phyloP scores from a whole-genome alignment of 306 rosid genomes.

The Vigna radiata region DNA sequence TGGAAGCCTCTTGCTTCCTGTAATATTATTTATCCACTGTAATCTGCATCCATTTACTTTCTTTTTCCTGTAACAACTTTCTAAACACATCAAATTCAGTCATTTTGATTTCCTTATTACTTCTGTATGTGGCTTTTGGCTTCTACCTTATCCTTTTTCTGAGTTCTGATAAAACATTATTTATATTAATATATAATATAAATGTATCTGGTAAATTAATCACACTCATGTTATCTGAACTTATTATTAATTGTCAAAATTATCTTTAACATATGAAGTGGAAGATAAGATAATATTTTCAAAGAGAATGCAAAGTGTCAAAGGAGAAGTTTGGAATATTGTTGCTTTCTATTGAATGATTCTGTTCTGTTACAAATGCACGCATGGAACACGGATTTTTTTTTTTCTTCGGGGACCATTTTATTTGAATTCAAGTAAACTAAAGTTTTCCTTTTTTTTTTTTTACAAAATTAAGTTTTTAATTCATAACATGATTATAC shows the following conservation, averaged over 20 bases:
- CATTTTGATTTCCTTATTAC: not conserved
- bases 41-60: constrained; percentile 47
- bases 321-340: constrained; percentile 21
- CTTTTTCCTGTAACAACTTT: constrained; percentile 52
- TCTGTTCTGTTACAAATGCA: constrained; percentile 11
- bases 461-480: too few species aligned
- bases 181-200: too few species aligned
- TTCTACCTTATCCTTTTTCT: too few species aligned
- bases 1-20: constrained; percentile 71
- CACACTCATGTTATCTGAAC: too few species aligned
- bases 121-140: not conserved
- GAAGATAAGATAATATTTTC: not conserved
- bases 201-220: too few species aligned
- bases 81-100: constrained; percentile 17
- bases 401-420: too few species aligned
- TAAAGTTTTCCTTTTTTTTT: too few species aligned
- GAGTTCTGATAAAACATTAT: not conserved
- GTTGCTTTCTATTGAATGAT: constrained; percentile 26
- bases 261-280: not conserved
- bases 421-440: too few species aligned
- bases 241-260: not conserved
- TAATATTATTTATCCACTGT: constrained; percentile 40
- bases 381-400: not conserved
- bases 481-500: too few species aligned
- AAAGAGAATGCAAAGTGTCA: not conserved